Base-by-base conservation (phyloP, 2,329 filamentous ascomycete species). In the Ophiocordyceps australis region DNA sequence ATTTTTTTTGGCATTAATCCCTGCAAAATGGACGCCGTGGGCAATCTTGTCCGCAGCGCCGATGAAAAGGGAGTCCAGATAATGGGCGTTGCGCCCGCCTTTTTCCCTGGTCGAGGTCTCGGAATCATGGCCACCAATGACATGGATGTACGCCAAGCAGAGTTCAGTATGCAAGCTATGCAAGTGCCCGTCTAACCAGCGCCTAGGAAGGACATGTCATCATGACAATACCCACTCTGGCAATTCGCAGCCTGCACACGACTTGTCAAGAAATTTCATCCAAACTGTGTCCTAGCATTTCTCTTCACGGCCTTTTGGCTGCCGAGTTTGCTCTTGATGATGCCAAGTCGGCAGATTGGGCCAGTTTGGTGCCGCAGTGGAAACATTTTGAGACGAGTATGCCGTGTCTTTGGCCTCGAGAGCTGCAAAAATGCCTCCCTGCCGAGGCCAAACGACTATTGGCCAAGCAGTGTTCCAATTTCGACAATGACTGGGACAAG, bases 301-400 rank as follows among this genome's bases (percentile, higher is more conserved):
- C 70, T 1, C 62, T 79, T 9, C 81, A 91, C 32, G 75, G 73
- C 6, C 61, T 81, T 13, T 54, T 91, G 2, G 78, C 81, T 8
- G 65, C 74, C 2, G 69, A 74, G 33, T 52, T 85, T 9, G 62
- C 67, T 5, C 54, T 74, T 11, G n/a, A 14, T 14, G 12, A 6
- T 6, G 8, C 5, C n/a, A 9, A 11, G 9, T 8, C 19, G 25
- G 25, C 25, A 18, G 24, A 25, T 14, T 30, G 27, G 28, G 4
- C 19, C 5, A 30, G 20, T 7, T 16, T 29, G 9, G 24, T 32
- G 20, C 33, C 31, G 10, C 14, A 20, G 5, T 19, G 22, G 22
- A 5, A 10, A n/a, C 16, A 28, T 24, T 27, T 32, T 25, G 14
- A 29, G 7, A 22, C 15, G 12, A 26, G 22, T 7, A 33, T 34